These are phyloP conservation scores for Boletus vinaceobasis DNA, from an alignment of 768 basidiomycete genomes.

Conservation along the genomic window DNA sequence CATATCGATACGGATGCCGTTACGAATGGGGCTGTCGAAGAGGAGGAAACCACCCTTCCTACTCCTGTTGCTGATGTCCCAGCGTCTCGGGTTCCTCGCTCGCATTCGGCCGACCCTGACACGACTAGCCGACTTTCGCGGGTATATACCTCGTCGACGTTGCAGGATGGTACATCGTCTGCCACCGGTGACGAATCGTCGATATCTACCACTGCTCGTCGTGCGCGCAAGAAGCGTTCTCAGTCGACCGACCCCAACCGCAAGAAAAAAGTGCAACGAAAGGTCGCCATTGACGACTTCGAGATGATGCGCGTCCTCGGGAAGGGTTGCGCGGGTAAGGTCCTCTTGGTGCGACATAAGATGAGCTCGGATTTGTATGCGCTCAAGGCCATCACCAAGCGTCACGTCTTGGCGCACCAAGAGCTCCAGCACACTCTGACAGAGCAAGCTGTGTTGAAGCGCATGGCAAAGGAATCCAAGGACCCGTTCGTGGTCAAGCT, in stretches of 20 bases:
- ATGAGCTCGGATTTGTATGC: constrained; percentile 72
- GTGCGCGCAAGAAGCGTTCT: constrained; percentile 53
- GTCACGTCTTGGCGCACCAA: constrained; percentile 94
- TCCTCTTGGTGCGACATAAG: constrained; percentile 85
- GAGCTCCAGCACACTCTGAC: constrained; percentile 95
- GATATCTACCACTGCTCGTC: constrained; percentile 51
- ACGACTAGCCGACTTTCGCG: constrained; percentile 57
- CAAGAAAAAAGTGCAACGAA: constrained; percentile 54
- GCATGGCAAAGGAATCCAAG: constrained; percentile 83
- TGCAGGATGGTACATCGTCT: constrained; percentile 52
- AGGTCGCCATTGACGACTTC: constrained; percentile 86
- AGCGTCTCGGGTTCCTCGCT: constrained; percentile 58
- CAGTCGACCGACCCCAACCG: constrained; percentile 48
- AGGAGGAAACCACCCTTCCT: constrained; percentile 28
- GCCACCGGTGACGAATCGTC: constrained; percentile 70
- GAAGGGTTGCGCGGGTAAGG: constrained; percentile 97
- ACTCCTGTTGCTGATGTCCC: constrained; percentile 40
- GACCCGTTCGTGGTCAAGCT: constrained; percentile 96
- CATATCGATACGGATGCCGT: constrained; percentile 21
- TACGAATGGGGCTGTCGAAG: constrained; percentile 23
- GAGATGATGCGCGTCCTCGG: constrained; percentile 97
- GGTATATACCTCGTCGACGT: constrained; percentile 52
- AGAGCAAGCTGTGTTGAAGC: constrained; percentile 91
- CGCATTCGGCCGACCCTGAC: constrained; percentile 80
- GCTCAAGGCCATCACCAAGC: constrained; percentile 96